Percentiles rank a stretch among this genome's conserved stretches.
phyloP scores from a whole-genome alignment of 2,329 filamentous ascomycete genomes.

The Trichoderma breve region DNA sequence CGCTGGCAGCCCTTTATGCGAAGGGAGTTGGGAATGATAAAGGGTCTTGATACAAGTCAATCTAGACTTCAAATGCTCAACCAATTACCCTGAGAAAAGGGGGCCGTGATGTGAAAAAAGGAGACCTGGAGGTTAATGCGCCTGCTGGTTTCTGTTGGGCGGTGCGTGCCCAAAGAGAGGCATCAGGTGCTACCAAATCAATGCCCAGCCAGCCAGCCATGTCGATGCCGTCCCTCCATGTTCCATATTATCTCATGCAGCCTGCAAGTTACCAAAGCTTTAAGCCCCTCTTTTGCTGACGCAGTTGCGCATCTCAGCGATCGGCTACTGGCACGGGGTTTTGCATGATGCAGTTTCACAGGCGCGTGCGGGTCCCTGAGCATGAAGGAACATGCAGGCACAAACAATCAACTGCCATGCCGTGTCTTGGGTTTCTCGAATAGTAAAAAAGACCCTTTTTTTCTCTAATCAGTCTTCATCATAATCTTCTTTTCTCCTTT shows the following conservation, averaged over 20 bases:
- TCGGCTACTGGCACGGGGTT: neutral
- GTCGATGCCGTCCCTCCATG: neutral
- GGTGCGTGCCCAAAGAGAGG: neutral
- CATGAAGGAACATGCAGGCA: neutral
- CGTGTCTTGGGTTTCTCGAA: neutral
- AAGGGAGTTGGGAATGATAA: neutral
- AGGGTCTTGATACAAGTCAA: neutral
- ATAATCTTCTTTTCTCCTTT: neutral
- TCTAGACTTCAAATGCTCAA: neutral
- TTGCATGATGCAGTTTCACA: neutral
- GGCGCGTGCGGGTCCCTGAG: neutral
- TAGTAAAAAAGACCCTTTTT: neutral
- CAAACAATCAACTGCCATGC: neutral
- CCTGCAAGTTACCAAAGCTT: neutral
- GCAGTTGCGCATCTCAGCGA: neutral
- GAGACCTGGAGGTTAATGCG: too few relatives aligned
- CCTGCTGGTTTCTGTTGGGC: neutral
- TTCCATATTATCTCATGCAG: neutral
- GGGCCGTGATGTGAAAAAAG: neutral
- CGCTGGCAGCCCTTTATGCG: slow-evolving; percentile 13
- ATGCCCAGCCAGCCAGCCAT: neutral
- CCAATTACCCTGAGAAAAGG: neutral
- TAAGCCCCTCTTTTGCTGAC: slow-evolving; percentile 11
- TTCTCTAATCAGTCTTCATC: neutral
- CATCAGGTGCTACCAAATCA: neutral